A percentile compares a stretch with the other conserved stretches of the same genome.
Evolutionary conservation across 331 rosid species (phyloP).

Genomic region (Pyrus hybrid): DNA sequence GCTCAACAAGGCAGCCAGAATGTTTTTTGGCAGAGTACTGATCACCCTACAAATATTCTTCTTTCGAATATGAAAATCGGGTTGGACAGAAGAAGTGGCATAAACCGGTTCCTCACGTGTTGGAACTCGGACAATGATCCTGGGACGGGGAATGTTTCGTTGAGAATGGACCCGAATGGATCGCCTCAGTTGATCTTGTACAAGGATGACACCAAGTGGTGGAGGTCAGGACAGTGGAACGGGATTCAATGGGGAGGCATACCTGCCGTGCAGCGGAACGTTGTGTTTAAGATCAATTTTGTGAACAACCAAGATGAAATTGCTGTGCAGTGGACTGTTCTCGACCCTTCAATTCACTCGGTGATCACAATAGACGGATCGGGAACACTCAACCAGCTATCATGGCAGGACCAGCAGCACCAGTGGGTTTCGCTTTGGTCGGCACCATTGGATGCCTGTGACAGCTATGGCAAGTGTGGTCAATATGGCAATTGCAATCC

Average conservation of each 20-base stretch:
- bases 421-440: slow-evolving; percentile 35
- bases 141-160: slow-evolving; percentile 20
- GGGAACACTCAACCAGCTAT: slow-evolving; percentile 11
- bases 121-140: slow-evolving; percentile 58
- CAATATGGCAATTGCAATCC: slow-evolving; percentile 37
- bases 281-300: slow-evolving; percentile 1
- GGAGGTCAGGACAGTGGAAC: slow-evolving; percentile 50
- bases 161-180: slow-evolving; percentile 27
- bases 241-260: slow-evolving; percentile 24
- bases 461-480: slow-evolving; percentile 39
- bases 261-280: slow-evolving; percentile 10
- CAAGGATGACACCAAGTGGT: slow-evolving; percentile 9
- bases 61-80: slow-evolving; percentile 35
- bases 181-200: slow-evolving; percentile 31
- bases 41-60: slow-evolving; percentile 16
- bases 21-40: slow-evolving; percentile 35
- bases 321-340: neutral
- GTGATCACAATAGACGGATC: slow-evolving; percentile 14
- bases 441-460: slow-evolving; percentile 30
- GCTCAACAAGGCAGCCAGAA: neutral
- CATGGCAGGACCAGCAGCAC: slow-evolving; percentile 24
- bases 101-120: slow-evolving; percentile 32
- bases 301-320: slow-evolving; percentile 17
- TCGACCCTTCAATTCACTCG: neutral
- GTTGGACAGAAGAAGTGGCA: slow-evolving; percentile 18